Percentiles rank a stretch among this genome's conserved stretches.
Conservation (phyloP, 768 basidiomycete species). For the Hericium erinaceus region DNA sequence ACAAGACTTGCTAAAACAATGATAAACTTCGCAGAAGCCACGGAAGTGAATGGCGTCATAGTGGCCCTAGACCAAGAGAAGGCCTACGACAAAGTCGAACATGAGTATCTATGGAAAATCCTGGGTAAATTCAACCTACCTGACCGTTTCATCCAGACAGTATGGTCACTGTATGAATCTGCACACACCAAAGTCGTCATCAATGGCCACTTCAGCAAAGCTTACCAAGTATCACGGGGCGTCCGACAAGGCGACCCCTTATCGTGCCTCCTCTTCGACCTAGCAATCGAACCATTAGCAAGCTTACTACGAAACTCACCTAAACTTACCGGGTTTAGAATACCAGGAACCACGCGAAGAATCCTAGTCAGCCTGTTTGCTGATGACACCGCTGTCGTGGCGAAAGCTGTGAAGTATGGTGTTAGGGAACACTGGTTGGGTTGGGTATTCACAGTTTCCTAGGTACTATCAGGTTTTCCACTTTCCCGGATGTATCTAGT, state of each 20-base stretch:
- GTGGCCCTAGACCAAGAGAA: not conserved
- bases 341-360: not conserved
- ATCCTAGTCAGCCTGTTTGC: not conserved
- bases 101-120: conserved; percentile 1
- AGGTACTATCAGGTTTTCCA: too few relatives aligned
- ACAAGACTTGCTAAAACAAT: not conserved
- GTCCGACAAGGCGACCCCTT: conserved; percentile 4
- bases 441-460: too few relatives aligned
- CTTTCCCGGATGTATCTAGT: too few relatives aligned
- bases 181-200: not conserved
- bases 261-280: not conserved
- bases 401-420: too few relatives aligned
- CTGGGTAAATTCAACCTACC: not conserved
- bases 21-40: not conserved
- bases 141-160: not conserved
- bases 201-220: not conserved
- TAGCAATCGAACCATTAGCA: not conserved
- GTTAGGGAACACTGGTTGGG: too few relatives aligned
- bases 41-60: not conserved
- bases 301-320: not conserved
- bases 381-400: not conserved
- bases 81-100: not conserved
- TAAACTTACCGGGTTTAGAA: not conserved
- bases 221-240: not conserved
- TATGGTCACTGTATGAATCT: not conserved